phyloP scores from a whole-genome alignment of 768 basidiomycete species.

The Termitomyces heimii region DNA sequence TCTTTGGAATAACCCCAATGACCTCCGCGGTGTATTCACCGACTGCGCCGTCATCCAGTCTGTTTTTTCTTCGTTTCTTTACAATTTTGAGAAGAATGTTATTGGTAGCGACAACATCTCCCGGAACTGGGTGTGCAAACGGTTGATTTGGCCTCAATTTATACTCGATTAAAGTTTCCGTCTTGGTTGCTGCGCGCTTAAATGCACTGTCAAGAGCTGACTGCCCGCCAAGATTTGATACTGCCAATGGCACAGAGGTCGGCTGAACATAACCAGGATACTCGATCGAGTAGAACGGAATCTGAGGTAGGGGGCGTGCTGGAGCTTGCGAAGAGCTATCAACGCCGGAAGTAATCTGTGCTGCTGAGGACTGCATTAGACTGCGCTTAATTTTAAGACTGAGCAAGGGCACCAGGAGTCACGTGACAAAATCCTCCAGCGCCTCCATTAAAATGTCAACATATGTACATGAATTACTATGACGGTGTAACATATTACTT shows the following conservation, averaged over 20 bases:
- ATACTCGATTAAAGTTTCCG: slow-evolving; percentile 69
- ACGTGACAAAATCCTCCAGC: not conserved
- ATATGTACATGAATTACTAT: not conserved
- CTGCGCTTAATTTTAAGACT: too few relatives aligned
- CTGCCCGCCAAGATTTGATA: slow-evolving; percentile 67
- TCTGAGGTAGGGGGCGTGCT: slow-evolving; percentile 43
- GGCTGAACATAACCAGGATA: slow-evolving; percentile 82
- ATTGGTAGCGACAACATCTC: slow-evolving; percentile 68
- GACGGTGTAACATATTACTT: slow-evolving; percentile 9
- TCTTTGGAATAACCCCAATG: slow-evolving; percentile 72
- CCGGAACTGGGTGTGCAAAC: slow-evolving; percentile 80
- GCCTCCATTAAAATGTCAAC: not conserved
- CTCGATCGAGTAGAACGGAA: slow-evolving; percentile 75
- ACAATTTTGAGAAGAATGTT: slow-evolving; percentile 86
- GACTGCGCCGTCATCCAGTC: slow-evolving; percentile 23
- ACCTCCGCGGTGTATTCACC: slow-evolving; percentile 76
- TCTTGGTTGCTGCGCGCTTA: slow-evolving; percentile 56
- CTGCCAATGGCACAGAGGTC: slow-evolving; percentile 53
- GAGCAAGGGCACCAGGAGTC: too few relatives aligned
- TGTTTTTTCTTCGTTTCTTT: slow-evolving; percentile 55
- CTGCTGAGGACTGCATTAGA: slow-evolving; percentile 11
- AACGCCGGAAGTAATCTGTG: not conserved
- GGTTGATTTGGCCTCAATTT: slow-evolving; percentile 67
- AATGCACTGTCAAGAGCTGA: slow-evolving; percentile 71
- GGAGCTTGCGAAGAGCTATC: slow-evolving; percentile 16